Evolutionary conservation across 2,329 filamentous ascomycete genomes (phyloP), one percentile per base, ranked within the genome.

Genomic region (Pseudodiploospora longispora): DNA sequence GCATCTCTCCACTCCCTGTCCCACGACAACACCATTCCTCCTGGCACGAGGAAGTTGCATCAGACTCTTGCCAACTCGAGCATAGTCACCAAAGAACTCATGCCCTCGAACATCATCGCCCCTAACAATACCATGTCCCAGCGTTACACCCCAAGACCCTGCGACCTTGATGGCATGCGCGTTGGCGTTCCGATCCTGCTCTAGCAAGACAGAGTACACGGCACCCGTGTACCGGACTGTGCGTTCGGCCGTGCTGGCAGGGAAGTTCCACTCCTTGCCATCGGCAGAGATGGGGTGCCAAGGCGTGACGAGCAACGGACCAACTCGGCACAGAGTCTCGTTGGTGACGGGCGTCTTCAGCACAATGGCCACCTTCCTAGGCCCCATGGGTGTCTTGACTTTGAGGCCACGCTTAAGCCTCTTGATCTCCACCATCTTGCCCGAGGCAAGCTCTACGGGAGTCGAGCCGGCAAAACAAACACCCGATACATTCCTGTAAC

Each of bases 181-280:
- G 6, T 67, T 64, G 0, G 58, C 37, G 42, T 69, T 59, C 1
- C 38, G 39, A 47, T 74, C 69, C 2, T 62, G 62, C 58, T 78
- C 66, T 12, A 83, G 59, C 12, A 82, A 55, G 1, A 82, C 60
- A 0, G 78, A 82, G 60, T 78, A 82, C 5, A 82, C 64, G 2
- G 57, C 56, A 0, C 77, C 76, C 0, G 71, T 71, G 41, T 76
- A 78, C 3, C 59, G 52, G 1, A 68, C 59, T 6, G 50, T 49
- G 2, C 52, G 41, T 0, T 57, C 51, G 0, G 64, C 57, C 2
- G 69, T 51, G 1, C 68, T 48, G 0, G 56, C 64, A 0, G 76
- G 76, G 50, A 77, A 78, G 0, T 47, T 50, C 75, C 74, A 80
- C 3, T 42, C 51, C 36, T 59, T 55, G 10, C 54, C 59, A 19